Conservation (phyloP, 768 basidiomycete genomes). For the Roridomyces roridus region DNA sequence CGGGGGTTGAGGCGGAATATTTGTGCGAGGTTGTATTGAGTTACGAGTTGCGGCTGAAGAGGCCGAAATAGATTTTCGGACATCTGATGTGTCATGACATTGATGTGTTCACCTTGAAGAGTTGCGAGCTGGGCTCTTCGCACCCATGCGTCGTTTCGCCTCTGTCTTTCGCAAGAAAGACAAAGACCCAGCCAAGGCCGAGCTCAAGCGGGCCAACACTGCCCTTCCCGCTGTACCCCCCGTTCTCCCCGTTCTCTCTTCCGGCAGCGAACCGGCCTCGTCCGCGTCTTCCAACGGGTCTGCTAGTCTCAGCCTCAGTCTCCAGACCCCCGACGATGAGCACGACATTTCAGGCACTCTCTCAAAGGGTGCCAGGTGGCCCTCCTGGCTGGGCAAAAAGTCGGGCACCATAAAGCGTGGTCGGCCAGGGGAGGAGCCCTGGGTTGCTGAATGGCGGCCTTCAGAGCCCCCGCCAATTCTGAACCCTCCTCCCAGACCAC, state of each 20-base stretch:
- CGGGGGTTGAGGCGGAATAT: conserved; percentile 59
- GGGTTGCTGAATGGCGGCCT: conserved; percentile 50
- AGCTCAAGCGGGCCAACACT: conserved; percentile 29
- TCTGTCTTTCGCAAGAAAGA: conserved; percentile 57
- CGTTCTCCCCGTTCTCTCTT: conserved; percentile 31
- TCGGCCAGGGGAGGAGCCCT: conserved; percentile 43
- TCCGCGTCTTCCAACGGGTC: conserved; percentile 69
- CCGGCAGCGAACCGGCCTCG: conserved; percentile 49
- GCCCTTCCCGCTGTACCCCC: conserved; percentile 26
- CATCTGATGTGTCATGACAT: too few species aligned
- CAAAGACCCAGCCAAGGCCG: conserved; percentile 48
- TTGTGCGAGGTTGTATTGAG: conserved; percentile 63
- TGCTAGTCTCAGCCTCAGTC: conserved; percentile 56
- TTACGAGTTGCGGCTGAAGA: conserved; percentile 65
- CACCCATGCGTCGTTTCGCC: conserved; percentile 72
- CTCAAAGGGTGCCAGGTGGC: conserved; percentile 51
- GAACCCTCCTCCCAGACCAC: conserved; percentile 26
- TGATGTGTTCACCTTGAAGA: too few species aligned
- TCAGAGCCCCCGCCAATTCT: conserved; percentile 27
- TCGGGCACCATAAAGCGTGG: conserved; percentile 33
- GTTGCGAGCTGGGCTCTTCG: too few species aligned
- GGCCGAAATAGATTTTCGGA: too few species aligned
- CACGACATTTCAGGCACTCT: conserved; percentile 34
- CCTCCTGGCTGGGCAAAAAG: conserved; percentile 58
- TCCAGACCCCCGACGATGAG: conserved; percentile 67